Evolutionary conservation across 192 early-diverging fungal species (phyloP).

Genomic region (Pilaira anomala): DNA sequence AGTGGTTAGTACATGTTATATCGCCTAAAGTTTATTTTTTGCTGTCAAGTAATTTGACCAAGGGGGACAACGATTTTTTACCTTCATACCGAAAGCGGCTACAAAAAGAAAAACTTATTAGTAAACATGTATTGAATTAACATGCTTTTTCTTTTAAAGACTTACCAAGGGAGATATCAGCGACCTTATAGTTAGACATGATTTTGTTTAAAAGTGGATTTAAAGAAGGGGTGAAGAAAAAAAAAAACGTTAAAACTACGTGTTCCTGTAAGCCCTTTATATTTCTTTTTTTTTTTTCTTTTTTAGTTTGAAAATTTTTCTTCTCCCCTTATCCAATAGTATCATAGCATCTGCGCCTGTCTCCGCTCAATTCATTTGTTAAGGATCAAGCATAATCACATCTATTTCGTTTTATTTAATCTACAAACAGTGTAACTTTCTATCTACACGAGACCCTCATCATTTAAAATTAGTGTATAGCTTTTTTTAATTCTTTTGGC

Average conservation of each 20-base stretch:
- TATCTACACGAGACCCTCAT: too few relatives aligned
- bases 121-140: not conserved
- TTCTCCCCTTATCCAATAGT: conserved; percentile 6
- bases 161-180: conserved; percentile 90
- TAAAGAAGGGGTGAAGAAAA: conserved; percentile 12
- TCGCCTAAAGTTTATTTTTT: too few relatives aligned
- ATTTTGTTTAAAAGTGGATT: not conserved
- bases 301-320: conserved; percentile 9
- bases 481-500: too few relatives aligned
- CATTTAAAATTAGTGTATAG: too few relatives aligned
- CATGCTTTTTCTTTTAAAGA: conserved; percentile 45
- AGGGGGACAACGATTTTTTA: conserved; percentile 55
- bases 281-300: not conserved
- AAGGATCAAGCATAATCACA: too few relatives aligned
- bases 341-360: not conserved
- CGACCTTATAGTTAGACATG: conserved; percentile 51
- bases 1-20: too few relatives aligned
- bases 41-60: too few relatives aligned
- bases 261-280: conserved; percentile 1
- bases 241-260: not conserved
- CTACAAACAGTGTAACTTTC: too few relatives aligned
- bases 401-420: too few relatives aligned
- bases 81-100: conserved; percentile 97
- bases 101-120: conserved; percentile 13
- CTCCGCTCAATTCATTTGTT: not conserved